phyloP scores from a whole-genome alignment of 164 flowering plant genomes.

The Aristolochia californica region DNA sequence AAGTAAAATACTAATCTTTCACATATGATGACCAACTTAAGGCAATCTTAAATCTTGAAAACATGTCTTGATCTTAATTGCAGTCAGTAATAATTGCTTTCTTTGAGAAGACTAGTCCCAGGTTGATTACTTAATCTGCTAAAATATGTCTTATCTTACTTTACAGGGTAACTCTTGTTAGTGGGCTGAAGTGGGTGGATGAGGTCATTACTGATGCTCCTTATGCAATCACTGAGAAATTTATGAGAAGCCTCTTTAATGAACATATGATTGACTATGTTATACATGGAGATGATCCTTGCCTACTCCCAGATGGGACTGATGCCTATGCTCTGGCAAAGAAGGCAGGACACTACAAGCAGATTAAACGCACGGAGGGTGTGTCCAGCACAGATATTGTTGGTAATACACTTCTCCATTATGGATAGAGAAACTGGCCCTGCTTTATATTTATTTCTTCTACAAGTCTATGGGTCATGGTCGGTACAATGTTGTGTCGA shows the following conservation, averaged over 20 bases:
- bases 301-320: slow-evolving; percentile 57
- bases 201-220: slow-evolving; percentile 73
- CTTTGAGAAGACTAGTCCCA: too few species aligned
- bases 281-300: slow-evolving; percentile 62
- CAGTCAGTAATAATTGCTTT: too few species aligned
- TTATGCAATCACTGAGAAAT: slow-evolving; percentile 62
- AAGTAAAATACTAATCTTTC: too few species aligned
- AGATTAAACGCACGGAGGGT: slow-evolving; percentile 63
- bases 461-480: background rate
- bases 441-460: background rate
- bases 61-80: too few species aligned
- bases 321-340: slow-evolving; percentile 64
- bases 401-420: slow-evolving; percentile 29
- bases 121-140: background rate
- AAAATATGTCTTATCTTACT: background rate
- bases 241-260: slow-evolving; percentile 57
- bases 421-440: background rate
- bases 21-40: too few species aligned
- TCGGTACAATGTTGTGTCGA: too few species aligned
- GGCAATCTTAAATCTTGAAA: too few species aligned
- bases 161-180: slow-evolving; percentile 62
- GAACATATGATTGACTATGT: slow-evolving; percentile 66
- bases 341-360: slow-evolving; percentile 61
- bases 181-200: slow-evolving; percentile 85
- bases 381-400: slow-evolving; percentile 69